phyloP scores from a whole-genome alignment of 257 asterid genomes.

The Nicotiana otophora region DNA sequence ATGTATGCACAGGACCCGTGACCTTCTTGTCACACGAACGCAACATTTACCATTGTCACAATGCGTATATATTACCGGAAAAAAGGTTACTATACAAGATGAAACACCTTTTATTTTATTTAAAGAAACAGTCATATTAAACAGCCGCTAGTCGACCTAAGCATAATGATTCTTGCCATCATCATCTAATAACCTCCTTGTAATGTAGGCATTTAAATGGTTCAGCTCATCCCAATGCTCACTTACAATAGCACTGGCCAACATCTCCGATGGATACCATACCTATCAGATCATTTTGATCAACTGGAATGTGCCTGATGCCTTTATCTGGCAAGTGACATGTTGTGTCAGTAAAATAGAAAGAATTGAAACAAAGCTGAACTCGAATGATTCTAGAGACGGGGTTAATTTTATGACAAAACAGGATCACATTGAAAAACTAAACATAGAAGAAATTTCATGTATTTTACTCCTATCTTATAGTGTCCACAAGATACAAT shows the following conservation, averaged over 20 bases:
- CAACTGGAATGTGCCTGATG: slow-evolving; percentile 78
- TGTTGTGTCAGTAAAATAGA: neutral
- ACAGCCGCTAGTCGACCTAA: too few relatives aligned
- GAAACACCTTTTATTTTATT: too few relatives aligned
- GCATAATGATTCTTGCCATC: neutral
- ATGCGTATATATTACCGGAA: too few relatives aligned
- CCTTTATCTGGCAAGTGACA: slow-evolving; percentile 50
- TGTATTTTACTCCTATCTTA: too few relatives aligned
- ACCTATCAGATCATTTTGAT: slow-evolving; percentile 55
- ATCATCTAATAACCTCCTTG: slow-evolving; percentile 74
- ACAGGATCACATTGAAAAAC: neutral
- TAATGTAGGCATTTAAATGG: slow-evolving; percentile 60
- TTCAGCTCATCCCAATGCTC: slow-evolving; percentile 65
- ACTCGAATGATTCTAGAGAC: neutral
- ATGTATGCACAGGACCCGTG: too few relatives aligned
- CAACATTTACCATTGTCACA: too few relatives aligned
- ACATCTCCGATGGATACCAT: slow-evolving; percentile 84
- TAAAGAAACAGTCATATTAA: too few relatives aligned
- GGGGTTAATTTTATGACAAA: neutral
- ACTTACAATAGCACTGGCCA: slow-evolving; percentile 73
- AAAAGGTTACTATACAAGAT: too few relatives aligned
- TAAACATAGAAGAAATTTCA: too few relatives aligned
- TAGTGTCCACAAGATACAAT: neutral
- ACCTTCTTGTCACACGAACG: too few relatives aligned
- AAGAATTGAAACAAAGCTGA: neutral